Evolutionary conservation across 371 early-diverging fungal species (phyloP).

Genomic region (Lichtheimia hyalospora): DNA sequence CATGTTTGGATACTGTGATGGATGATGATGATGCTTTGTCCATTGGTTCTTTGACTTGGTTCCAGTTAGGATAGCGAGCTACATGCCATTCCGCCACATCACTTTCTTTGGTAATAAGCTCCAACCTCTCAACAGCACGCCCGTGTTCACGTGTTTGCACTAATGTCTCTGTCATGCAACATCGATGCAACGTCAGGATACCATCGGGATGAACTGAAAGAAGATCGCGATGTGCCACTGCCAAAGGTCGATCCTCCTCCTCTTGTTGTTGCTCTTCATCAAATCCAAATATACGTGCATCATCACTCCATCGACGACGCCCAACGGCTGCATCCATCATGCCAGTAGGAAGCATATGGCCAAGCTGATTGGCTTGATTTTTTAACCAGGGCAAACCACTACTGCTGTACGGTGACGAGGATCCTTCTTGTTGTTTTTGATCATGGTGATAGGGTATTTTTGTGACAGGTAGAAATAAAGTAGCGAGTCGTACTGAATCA

Average conservation of each 20-base stretch:
- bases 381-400: background rate
- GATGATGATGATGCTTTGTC: background rate
- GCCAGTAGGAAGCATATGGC: too few relatives aligned
- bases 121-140: constrained; percentile 45
- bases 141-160: constrained; percentile 50
- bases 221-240: constrained; percentile 51
- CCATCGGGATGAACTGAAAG: constrained; percentile 59
- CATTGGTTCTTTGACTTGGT: constrained; percentile 17
- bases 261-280: constrained; percentile 43
- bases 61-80: constrained; percentile 48
- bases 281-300: constrained; percentile 38
- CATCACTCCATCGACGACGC: too few relatives aligned
- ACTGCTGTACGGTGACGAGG: too few relatives aligned
- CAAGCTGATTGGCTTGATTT: background rate
- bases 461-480: constrained; percentile 32
- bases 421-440: background rate
- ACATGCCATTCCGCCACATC: constrained; percentile 63
- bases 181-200: constrained; percentile 55
- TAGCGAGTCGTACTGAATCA: constrained; percentile 12
- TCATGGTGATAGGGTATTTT: constrained; percentile 19
- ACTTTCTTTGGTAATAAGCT: constrained; percentile 49
- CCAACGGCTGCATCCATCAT: too few relatives aligned
- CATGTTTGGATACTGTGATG: background rate
- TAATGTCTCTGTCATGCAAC: constrained; percentile 50
- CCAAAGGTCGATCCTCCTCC: constrained; percentile 22